These are phyloP conservation scores for Calonectria pseudoturangicola DNA, from an alignment of 2,329 filamentous ascomycete genomes.

Conservation along the genomic window DNA sequence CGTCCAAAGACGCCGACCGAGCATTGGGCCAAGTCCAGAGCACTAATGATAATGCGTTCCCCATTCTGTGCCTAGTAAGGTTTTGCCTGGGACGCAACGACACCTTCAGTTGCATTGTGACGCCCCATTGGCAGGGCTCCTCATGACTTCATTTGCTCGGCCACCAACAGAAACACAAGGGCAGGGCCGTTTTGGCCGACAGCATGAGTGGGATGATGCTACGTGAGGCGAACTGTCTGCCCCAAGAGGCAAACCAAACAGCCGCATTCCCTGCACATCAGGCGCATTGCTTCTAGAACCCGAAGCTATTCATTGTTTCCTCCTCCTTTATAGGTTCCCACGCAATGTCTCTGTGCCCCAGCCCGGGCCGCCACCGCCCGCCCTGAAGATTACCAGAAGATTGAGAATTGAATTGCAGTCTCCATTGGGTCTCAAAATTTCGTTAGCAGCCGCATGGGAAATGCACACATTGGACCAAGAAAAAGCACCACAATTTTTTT, in stretches of 20 bases:
- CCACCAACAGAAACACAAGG: constrained; percentile 23
- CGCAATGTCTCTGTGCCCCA: constrained; percentile 32
- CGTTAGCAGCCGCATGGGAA: neutral
- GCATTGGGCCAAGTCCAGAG: constrained; percentile 27
- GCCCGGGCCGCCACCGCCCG: constrained; percentile 27
- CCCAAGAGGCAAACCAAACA: constrained; percentile 21
- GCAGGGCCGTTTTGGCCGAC: constrained; percentile 25
- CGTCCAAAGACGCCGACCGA: constrained; percentile 36
- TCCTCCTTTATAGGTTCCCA: constrained; percentile 27
- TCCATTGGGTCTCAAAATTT: constrained; percentile 21
- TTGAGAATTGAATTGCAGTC: constrained; percentile 19
- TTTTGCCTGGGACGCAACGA: constrained; percentile 33
- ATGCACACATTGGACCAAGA: constrained; percentile 1
- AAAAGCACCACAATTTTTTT: neutral
- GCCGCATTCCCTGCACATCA: constrained; percentile 4
- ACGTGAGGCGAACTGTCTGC: constrained; percentile 32
- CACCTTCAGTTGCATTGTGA: constrained; percentile 24
- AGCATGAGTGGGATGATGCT: constrained; percentile 25
- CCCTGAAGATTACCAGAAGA: constrained; percentile 22
- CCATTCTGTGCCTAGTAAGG: constrained; percentile 14
- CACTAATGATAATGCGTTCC: constrained; percentile 11
- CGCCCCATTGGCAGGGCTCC: constrained; percentile 27
- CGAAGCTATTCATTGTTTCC: constrained; percentile 25
- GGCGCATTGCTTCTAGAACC: constrained; percentile 19
- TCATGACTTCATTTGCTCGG: constrained; percentile 33